phyloP scores from a whole-genome alignment of 2,329 filamentous ascomycete species.

The Beauveria pseudobassiana region DNA sequence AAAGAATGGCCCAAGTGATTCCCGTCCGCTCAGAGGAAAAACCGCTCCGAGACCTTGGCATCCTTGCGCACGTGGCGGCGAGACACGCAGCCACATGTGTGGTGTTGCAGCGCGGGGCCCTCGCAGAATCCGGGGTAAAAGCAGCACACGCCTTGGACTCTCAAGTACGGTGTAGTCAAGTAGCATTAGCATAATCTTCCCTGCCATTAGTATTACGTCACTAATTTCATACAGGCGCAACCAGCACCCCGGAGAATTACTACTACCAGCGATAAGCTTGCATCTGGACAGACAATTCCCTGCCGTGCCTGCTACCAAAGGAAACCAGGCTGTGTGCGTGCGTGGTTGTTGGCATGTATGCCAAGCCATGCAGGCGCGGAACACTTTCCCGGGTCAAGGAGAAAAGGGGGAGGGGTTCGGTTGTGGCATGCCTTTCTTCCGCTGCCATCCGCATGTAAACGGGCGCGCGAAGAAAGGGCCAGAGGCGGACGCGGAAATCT shows the following conservation, averaged over 20 bases:
- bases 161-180: too few species aligned
- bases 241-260: background rate
- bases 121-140: background rate
- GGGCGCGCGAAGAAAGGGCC: background rate
- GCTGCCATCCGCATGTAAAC: conserved; percentile 9
- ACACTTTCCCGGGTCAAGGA: background rate
- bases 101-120: background rate
- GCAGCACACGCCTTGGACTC: background rate
- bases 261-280: background rate
- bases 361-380: conserved; percentile 2
- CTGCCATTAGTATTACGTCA: background rate
- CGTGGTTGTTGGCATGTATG: background rate
- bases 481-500: background rate
- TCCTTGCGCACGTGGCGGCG: background rate
- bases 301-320: too few species aligned
- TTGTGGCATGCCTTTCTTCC: background rate
- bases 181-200: background rate
- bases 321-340: background rate
- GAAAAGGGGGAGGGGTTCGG: background rate
- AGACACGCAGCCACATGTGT: background rate
- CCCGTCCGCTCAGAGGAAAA: background rate
- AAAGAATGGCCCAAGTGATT: too few species aligned
- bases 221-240: background rate
- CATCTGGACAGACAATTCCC: background rate
- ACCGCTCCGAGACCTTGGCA: background rate